These are phyloP conservation scores for Garcia nutans DNA, from an alignment of 345 rosid genomes.

Conservation along the genomic window DNA sequence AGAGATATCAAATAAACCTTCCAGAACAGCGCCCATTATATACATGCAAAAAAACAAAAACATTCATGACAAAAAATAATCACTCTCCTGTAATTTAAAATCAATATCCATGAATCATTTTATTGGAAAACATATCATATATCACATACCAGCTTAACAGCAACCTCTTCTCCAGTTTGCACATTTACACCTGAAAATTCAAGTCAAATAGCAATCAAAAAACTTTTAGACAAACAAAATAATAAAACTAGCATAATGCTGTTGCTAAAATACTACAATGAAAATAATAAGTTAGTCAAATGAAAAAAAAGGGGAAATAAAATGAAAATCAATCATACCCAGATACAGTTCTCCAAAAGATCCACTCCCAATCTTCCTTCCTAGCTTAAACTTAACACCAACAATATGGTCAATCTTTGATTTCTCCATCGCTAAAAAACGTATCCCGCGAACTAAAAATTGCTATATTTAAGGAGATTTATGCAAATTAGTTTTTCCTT, in stretches of 20 bases:
- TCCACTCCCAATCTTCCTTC: conserved; percentile 97
- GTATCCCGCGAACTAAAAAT: background rate
- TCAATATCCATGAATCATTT: background rate
- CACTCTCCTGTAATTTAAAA: conserved; percentile 1
- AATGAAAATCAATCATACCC: conserved; percentile 44
- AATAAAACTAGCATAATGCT: background rate
- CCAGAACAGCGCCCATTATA: conserved; percentile 1
- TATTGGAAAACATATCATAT: conserved; percentile 20
- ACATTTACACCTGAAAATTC: conserved; percentile 56
- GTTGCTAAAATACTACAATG: background rate
- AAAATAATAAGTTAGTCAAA: background rate
- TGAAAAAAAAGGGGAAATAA: background rate
- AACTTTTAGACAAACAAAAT: background rate
- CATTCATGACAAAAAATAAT: background rate
- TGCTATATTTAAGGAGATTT: conserved; percentile 7
- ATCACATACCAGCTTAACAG: conserved; percentile 72
- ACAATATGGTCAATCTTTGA: conserved; percentile 56
- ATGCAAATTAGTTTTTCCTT: background rate
- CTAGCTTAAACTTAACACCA: conserved; percentile 91
- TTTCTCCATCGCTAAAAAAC: conserved; percentile 24
- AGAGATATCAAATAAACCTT: background rate
- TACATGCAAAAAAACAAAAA: conserved; percentile 1
- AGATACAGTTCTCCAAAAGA: conserved; percentile 87
- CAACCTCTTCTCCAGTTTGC: conserved; percentile 84
- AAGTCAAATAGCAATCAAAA: conserved; percentile 18